A percentile compares a stretch with the other conserved stretches of the same genome.
Conservation (phyloP, 345 rosid genomes). For the Rhodamnia argentea region DNA sequence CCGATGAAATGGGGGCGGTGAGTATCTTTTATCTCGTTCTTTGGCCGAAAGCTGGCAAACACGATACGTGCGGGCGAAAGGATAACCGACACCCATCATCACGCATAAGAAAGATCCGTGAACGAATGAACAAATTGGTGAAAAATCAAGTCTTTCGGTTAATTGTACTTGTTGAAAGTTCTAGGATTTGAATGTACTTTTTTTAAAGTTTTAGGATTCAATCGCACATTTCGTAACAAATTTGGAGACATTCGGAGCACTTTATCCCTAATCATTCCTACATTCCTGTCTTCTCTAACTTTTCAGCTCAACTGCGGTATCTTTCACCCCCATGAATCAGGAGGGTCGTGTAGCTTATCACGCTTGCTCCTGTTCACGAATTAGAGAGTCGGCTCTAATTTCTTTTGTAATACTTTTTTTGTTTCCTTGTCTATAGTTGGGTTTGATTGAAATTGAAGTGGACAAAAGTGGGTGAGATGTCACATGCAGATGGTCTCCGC, state of each 20-base stretch:
- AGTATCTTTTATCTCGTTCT: not conserved
- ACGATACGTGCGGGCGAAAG: too few relatives aligned
- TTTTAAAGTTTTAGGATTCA: too few relatives aligned
- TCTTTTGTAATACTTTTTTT: not conserved
- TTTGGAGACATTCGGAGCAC: too few relatives aligned
- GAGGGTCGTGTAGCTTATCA: not conserved
- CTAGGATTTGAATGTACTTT: too few relatives aligned
- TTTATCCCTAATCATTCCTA: not conserved
- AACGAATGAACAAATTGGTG: too few relatives aligned
- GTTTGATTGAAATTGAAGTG: not conserved
- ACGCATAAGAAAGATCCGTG: too few relatives aligned
- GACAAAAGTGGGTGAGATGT: not conserved
- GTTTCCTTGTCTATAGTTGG: not conserved
- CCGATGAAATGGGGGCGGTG: not conserved
- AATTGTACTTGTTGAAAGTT: too few relatives aligned
- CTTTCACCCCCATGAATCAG: not conserved
- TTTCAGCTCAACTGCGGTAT: not conserved
- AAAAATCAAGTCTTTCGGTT: too few relatives aligned
- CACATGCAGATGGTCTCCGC: not conserved
- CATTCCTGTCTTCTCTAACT: not conserved
- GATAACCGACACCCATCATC: too few relatives aligned
- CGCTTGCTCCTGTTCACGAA: not conserved
- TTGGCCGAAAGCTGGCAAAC: not conserved
- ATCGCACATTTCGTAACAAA: too few relatives aligned
- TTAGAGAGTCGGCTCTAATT: not conserved